These are phyloP conservation scores for Geotrichum fermentans DNA, from an alignment of 1,139 yeast species.

Conservation along the genomic window DNA sequence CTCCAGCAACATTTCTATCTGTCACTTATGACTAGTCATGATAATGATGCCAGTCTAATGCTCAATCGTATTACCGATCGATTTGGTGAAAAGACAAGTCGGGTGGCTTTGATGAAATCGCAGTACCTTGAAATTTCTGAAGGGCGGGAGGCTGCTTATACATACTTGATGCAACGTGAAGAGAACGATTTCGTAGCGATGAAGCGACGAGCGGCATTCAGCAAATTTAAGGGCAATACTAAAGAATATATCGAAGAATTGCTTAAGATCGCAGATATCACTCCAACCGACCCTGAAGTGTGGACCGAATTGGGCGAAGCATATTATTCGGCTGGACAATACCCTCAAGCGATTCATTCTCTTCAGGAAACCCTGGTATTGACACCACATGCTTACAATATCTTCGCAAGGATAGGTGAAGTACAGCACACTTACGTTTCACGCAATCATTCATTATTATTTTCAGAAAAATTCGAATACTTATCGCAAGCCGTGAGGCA, in stretches of 20 bases:
- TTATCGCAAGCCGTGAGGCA: conserved; percentile 47
- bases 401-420: conserved; percentile 63
- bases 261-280: conserved; percentile 46
- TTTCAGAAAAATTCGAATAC: conserved; percentile 17
- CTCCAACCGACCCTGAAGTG: conserved; percentile 68
- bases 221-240: conserved; percentile 32
- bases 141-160: conserved; percentile 44
- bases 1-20: conserved; percentile 71
- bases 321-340: conserved; percentile 57
- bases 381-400: conserved; percentile 68
- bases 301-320: conserved; percentile 73
- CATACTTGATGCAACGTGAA: conserved; percentile 35
- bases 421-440: conserved; percentile 30
- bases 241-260: conserved; percentile 49
- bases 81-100: conserved; percentile 52
- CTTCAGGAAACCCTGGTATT: conserved; percentile 64
- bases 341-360: conserved; percentile 61
- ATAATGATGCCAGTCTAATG: conserved; percentile 62
- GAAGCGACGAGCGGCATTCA: conserved; percentile 39
- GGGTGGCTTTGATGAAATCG: conserved; percentile 54
- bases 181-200: conserved; percentile 36
- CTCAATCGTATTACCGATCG: conserved; percentile 63
- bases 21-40: conserved; percentile 58
- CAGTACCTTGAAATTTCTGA: conserved; percentile 55
- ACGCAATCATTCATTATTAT: conserved; percentile 13